Evolutionary conservation across 2,329 filamentous ascomycete species (phyloP).

Genomic region (Fusarium pininemorale): DNA sequence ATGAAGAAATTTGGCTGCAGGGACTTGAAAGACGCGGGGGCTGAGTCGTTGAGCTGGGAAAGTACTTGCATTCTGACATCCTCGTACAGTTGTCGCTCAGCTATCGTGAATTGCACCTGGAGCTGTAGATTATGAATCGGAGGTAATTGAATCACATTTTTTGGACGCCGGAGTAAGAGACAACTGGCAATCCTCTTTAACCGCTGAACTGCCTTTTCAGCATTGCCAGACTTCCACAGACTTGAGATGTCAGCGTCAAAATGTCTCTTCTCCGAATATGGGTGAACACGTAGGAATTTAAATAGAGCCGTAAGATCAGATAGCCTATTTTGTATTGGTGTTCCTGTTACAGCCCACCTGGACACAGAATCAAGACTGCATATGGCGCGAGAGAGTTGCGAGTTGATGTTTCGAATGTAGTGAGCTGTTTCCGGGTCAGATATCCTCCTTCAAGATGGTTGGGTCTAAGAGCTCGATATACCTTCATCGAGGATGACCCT

Average conservation of each 20-base stretch:
- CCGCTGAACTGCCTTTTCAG: background rate
- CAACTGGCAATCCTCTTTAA: background rate
- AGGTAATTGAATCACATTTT: background rate
- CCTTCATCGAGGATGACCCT: background rate
- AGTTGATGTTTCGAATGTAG: background rate
- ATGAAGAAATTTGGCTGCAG: background rate
- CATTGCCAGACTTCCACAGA: background rate
- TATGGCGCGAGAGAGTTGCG: background rate
- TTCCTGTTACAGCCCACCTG: background rate
- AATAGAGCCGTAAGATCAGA: background rate
- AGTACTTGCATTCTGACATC: background rate
- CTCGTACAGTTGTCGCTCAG: background rate
- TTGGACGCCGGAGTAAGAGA: background rate
- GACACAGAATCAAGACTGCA: background rate
- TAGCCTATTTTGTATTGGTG: background rate
- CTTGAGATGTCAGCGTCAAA: background rate
- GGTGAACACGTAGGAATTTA: background rate
- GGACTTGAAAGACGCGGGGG: background rate
- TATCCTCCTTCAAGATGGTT: background rate
- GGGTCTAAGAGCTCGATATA: background rate
- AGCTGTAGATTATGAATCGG: background rate
- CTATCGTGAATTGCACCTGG: background rate
- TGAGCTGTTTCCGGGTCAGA: background rate
- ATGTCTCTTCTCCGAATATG: background rate
- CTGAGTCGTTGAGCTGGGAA: background rate